Evolutionary conservation across 306 rosid species (phyloP).

Genomic region (Cicer chorassanicum): DNA sequence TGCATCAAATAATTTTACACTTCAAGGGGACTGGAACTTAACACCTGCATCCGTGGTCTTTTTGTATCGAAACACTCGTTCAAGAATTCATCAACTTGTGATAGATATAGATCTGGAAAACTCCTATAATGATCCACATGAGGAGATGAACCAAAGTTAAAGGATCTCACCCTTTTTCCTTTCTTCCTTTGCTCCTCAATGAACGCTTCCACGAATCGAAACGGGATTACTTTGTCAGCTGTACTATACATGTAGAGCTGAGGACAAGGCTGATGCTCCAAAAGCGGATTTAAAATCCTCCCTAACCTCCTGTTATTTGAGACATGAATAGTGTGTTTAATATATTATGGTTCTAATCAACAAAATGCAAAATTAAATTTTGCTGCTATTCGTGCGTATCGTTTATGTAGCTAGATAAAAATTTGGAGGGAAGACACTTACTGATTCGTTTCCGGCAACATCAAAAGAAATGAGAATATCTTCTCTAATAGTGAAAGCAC

Average conservation of each 20-base stretch:
- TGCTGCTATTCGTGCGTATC: neutral
- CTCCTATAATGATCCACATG: conserved; percentile 90
- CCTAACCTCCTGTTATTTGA: conserved; percentile 71
- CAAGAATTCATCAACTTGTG: conserved; percentile 58
- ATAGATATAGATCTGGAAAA: conserved; percentile 68
- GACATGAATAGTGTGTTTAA: conserved; percentile 4
- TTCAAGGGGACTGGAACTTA: conserved; percentile 20
- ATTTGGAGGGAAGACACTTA: conserved; percentile 43
- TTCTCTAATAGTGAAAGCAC: conserved; percentile 64
- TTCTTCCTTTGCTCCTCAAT: conserved; percentile 70
- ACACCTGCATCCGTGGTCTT: neutral
- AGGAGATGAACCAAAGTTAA: conserved; percentile 73
- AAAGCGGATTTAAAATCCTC: conserved; percentile 57
- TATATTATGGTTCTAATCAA: neutral
- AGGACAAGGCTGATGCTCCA: conserved; percentile 67
- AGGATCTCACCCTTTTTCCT: conserved; percentile 65
- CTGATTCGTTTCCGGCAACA: conserved; percentile 70
- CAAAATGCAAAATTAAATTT: conserved; percentile 24
- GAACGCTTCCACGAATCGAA: conserved; percentile 64
- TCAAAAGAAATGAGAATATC: conserved; percentile 62
- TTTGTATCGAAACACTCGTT: conserved; percentile 46
- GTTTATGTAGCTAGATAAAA: conserved; percentile 24
- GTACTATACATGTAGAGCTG: conserved; percentile 93
- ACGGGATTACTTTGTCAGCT: conserved; percentile 80
- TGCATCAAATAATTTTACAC: conserved; percentile 6